Percentiles rank a stretch among this genome's conserved stretches.
These are phyloP conservation scores for Candida jianshihensis DNA, from an alignment of 805 yeast species.

Conservation along the genomic window DNA sequence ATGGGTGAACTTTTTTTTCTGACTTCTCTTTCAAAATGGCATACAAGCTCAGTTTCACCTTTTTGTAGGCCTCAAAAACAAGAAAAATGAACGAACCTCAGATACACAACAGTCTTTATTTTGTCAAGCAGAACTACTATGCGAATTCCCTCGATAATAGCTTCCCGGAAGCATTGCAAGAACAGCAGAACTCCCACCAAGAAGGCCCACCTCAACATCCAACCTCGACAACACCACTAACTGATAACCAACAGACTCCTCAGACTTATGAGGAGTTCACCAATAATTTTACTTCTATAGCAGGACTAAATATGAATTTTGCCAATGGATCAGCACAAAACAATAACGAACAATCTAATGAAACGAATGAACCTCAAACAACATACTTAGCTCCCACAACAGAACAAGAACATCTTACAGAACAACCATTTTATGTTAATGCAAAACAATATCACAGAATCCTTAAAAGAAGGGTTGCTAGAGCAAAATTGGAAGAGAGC, in stretches of 20 bases:
- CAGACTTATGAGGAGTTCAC: conserved; percentile 12
- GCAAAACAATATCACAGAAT: conserved; percentile 97
- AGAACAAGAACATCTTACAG: conserved; percentile 29
- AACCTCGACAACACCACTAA: conserved; percentile 2
- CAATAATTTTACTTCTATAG: conserved; percentile 16
- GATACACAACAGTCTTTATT: conserved; percentile 9
- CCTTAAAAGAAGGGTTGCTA: conserved; percentile 83
- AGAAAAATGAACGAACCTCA: conserved; percentile 16
- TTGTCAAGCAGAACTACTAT: conserved; percentile 15
- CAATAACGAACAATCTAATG: conserved; percentile 1
- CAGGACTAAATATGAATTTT: conserved; percentile 14
- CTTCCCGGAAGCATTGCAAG: conserved; percentile 14
- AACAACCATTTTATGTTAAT: conserved; percentile 94
- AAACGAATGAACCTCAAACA: conserved; percentile 1
- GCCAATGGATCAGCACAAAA: background rate
- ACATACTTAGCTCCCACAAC: conserved; percentile 9
- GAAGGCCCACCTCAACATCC: conserved; percentile 1
- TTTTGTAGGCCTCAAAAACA: too few relatives aligned
- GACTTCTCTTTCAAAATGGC: too few relatives aligned
- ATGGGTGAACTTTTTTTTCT: too few relatives aligned
- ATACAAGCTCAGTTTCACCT: too few relatives aligned
- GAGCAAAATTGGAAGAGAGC: conserved; percentile 88
- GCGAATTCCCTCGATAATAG: conserved; percentile 13
- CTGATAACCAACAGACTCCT: conserved; percentile 1
- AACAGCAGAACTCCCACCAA: background rate